Evolutionary conservation across 805 yeast genomes (phyloP), one percentile per base, ranked within the genome.

Genomic region (Wickerhamiella hasegawae): DNA sequence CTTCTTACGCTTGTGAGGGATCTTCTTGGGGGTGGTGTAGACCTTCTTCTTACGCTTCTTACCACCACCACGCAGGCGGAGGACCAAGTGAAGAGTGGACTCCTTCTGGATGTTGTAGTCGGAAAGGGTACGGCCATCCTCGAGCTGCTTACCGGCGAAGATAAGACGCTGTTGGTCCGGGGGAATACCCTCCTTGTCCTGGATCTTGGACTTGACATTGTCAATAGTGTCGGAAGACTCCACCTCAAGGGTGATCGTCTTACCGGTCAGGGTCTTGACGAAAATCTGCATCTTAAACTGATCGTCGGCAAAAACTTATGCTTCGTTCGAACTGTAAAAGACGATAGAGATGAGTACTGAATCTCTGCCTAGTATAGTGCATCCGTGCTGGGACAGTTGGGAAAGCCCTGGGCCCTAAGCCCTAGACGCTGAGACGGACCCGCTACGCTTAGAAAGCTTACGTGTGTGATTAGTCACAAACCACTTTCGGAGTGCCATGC

Each of bases 31-130:
- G 63, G 97, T 87, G 72, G 97, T 87, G 87, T 87, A 90, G 65
- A 84, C 96, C 93, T 87, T 87, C 95, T 90, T 90, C 90, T 90
- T 90, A 78, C 94, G 87, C 90, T 90, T 90, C 82, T 85, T 90
- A 74, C 94, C 94, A 70, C 94, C 95, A 65, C 97, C 97, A 73
- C 96, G 82, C 64, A 87, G 80, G 75, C 96, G 84, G 51, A 87
- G 71, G 49, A 87, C 97, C 69, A 87, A 76, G 66, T 87, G 95
- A 38, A 85, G 66, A 44, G 96, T 85, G 46, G 95, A 83, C 69
- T 85, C 96, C 73, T 85, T 85, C 69, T 84, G 94, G 64, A 85
- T 85, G 79, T 85, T 85, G 87, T 85, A 85, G 69, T 85, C 95
- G 48, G 94, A 77, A 46, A 85, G 68, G 45, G 96, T 85, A 73